phyloP scores from a whole-genome alignment of 352 stramenopile species.

The Phytophthora nicotianae region DNA sequence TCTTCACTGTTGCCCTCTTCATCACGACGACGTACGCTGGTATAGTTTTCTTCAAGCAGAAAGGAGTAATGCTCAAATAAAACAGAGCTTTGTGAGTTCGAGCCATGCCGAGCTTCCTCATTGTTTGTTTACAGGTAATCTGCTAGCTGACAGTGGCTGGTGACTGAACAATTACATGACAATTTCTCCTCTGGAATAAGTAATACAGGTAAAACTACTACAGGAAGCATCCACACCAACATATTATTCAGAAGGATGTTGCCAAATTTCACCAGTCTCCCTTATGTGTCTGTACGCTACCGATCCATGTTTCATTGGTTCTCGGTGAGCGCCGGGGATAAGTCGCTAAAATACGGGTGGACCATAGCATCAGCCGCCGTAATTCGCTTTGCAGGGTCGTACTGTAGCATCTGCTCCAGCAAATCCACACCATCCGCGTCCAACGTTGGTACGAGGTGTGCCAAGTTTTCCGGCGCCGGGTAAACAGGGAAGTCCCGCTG shows the following conservation, averaged over 20 bases:
- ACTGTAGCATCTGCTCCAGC: slow-evolving; percentile 91
- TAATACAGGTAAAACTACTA: not conserved
- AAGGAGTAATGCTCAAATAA: slow-evolving; percentile 48
- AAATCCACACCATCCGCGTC: slow-evolving; percentile 93
- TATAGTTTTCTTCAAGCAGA: slow-evolving; percentile 66
- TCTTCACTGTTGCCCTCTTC: slow-evolving; percentile 47
- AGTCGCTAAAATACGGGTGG: slow-evolving; percentile 97
- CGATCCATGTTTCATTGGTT: slow-evolving; percentile 38
- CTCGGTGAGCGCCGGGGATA: slow-evolving; percentile 77
- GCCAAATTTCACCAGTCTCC: not conserved
- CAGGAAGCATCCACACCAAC: not conserved
- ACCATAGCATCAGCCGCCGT: slow-evolving; percentile 95
- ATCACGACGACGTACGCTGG: slow-evolving; percentile 47
- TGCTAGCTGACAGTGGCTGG: no score
- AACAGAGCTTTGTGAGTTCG: no score
- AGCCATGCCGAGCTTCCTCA: no score
- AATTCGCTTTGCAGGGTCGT: slow-evolving; percentile 91
- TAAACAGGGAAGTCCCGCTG: slow-evolving; percentile 94
- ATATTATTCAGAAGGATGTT: not conserved
- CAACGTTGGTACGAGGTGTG: slow-evolving; percentile 91
- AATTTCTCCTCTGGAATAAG: not conserved
- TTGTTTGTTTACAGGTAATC: no score
- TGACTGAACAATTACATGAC: no score
- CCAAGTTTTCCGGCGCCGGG: slow-evolving; percentile 83
- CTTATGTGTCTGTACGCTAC: slow-evolving; percentile 1